phyloP scores from a whole-genome alignment of 2,329 filamentous ascomycete species.

The Waltergamsia citrina region DNA sequence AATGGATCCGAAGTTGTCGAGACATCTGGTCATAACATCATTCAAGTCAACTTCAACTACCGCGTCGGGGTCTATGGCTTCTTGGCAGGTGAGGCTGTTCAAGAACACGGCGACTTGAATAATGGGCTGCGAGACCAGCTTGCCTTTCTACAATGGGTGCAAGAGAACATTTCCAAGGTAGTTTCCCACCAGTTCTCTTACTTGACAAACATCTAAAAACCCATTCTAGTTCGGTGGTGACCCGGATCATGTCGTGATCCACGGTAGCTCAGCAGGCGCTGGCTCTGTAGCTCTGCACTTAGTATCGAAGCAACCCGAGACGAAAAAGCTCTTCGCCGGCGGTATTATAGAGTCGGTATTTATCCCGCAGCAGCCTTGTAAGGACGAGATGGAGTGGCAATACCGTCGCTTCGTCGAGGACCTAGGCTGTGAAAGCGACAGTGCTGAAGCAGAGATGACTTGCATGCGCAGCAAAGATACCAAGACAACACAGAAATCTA shows the following conservation, averaged over 20 bases:
- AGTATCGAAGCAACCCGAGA: conserved; percentile 31
- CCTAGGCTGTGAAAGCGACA: conserved; percentile 24
- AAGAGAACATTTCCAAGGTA: conserved; percentile 44
- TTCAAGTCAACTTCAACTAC: conserved; percentile 55
- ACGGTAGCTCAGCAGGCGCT: conserved; percentile 52
- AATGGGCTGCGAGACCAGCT: conserved; percentile 56
- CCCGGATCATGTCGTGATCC: conserved; percentile 47
- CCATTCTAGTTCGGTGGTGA: conserved; percentile 43
- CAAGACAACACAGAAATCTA: conserved; percentile 27
- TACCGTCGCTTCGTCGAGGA: conserved; percentile 26
- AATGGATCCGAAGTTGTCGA: conserved; percentile 38
- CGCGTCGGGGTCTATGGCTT: conserved; percentile 55
- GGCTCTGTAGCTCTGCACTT: conserved; percentile 48
- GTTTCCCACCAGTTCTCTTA: conserved; percentile 1
- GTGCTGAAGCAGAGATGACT: conserved; percentile 20
- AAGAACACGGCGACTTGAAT: conserved; percentile 48
- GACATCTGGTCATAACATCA: conserved; percentile 31
- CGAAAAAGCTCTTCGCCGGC: conserved; percentile 34
- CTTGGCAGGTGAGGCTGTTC: conserved; percentile 46
- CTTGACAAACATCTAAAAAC: not conserved
- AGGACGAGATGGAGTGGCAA: conserved; percentile 36
- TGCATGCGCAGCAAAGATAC: conserved; percentile 30
- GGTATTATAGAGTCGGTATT: conserved; percentile 38
- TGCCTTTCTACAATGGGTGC: conserved; percentile 50
- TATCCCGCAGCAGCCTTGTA: conserved; percentile 35